These are phyloP conservation scores for Umbelopsis sp. DNA, from an alignment of 192 early-diverging fungal species.

Conservation along the genomic window DNA sequence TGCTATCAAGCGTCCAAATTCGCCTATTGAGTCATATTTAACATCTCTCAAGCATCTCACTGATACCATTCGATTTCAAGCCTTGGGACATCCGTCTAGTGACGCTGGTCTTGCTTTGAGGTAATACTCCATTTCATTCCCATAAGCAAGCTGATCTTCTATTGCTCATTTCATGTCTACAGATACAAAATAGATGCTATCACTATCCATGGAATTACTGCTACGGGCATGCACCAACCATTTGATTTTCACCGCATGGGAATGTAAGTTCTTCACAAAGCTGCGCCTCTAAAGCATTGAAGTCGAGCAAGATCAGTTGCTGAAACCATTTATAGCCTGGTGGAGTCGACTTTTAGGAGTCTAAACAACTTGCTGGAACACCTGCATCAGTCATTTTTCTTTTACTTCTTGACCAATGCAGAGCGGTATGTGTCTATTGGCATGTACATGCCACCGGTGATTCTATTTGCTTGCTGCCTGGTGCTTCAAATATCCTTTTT, in stretches of 20 bases:
- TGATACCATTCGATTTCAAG: conserved; percentile 66
- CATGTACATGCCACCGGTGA: conserved; percentile 85
- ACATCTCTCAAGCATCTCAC: conserved; percentile 49
- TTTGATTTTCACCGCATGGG: conserved; percentile 55
- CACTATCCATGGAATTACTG: conserved; percentile 57
- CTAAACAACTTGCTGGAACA: conserved; percentile 92
- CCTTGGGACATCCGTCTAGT: conserved; percentile 65
- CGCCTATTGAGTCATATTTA: conserved; percentile 40
- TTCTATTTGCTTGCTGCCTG: conserved; percentile 73
- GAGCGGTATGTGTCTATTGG: conserved; percentile 83
- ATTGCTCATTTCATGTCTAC: background rate
- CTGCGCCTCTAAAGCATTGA: background rate
- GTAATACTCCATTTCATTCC: conserved; percentile 34
- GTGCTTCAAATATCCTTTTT: conserved; percentile 68
- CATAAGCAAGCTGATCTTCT: background rate
- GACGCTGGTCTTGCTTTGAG: conserved; percentile 71
- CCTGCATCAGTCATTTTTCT: conserved; percentile 96
- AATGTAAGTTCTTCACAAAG: conserved; percentile 36
- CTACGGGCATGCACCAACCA: conserved; percentile 30
- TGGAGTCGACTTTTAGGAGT: conserved; percentile 83
- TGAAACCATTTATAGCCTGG: conserved; percentile 41
- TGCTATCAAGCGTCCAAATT: conserved; percentile 25
- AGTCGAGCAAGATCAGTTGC: background rate
- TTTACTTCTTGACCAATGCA: conserved; percentile 88
- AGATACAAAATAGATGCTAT: conserved; percentile 82